A percentile compares a stretch with the other conserved stretches of the same genome.
Evolutionary conservation across 106 monocot genomes (phyloP).

Genomic region (Dioscorea dumetorum): DNA sequence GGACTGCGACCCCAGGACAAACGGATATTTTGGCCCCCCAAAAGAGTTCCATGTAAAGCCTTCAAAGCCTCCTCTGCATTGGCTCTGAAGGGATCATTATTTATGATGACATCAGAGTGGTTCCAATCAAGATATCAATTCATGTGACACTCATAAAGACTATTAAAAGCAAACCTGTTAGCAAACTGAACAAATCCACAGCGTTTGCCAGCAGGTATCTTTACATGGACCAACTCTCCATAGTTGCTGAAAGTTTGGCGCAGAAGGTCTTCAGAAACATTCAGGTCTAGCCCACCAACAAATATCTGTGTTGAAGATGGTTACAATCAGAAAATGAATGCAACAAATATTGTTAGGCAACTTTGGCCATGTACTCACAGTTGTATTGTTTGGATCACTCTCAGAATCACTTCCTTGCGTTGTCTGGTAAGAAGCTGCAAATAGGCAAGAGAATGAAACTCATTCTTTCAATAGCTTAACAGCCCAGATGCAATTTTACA

Average conservation of each 20-base stretch:
- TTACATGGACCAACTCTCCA: conserved; percentile 60
- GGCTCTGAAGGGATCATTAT: conserved; percentile 15
- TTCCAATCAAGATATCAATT: background rate
- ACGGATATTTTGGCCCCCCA: conserved; percentile 56
- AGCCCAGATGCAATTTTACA: background rate
- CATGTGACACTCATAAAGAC: background rate
- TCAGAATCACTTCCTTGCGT: conserved; percentile 40
- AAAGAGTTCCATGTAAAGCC: conserved; percentile 40
- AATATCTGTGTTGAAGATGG: conserved; percentile 35
- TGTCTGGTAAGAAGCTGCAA: conserved; percentile 56
- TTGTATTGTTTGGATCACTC: conserved; percentile 59
- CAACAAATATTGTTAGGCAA: too few relatives aligned
- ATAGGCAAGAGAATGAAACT: conserved; percentile 2
- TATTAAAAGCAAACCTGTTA: conserved; percentile 29
- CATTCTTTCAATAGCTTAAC: background rate
- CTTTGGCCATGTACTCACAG: conserved; percentile 36
- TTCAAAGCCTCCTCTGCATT: conserved; percentile 55
- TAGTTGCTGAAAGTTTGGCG: conserved; percentile 50
- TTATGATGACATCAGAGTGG: background rate
- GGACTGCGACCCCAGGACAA: conserved; percentile 82
- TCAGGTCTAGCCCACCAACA: conserved; percentile 66
- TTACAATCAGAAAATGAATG: background rate
- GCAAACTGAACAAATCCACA: conserved; percentile 80
- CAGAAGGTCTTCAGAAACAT: conserved; percentile 46
- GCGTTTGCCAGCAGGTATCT: conserved; percentile 69